These are phyloP conservation scores for Monosporascus sp. DNA, from an alignment of 2,329 filamentous ascomycete genomes.

Conservation along the genomic window DNA sequence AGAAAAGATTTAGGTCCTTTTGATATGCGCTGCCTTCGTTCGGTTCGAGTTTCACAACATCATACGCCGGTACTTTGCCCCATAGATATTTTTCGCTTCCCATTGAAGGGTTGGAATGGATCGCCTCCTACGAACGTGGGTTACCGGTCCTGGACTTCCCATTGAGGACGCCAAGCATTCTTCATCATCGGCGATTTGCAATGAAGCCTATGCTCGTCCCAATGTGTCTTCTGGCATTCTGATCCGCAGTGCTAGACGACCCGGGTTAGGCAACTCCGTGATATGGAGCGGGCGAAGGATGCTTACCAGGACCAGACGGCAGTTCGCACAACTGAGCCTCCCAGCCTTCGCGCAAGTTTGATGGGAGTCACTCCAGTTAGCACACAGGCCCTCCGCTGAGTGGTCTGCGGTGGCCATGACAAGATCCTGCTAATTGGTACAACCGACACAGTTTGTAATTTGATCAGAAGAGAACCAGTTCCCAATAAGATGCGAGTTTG, in stretches of 20 bases:
- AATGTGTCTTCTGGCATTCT: slow-evolving; percentile 5
- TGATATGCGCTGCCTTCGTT: slow-evolving; percentile 6
- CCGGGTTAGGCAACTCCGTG: no score
- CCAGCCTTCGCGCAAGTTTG: no score
- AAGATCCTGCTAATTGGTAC: no score
- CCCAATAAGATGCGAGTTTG: no score
- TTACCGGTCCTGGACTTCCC: slow-evolving; percentile 1
- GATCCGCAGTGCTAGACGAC: slow-evolving; percentile 2
- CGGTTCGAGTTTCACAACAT: slow-evolving; percentile 2
- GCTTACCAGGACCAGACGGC: no score
- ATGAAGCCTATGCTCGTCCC: slow-evolving; percentile 4
- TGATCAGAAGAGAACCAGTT: no score
- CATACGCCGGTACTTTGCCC: slow-evolving; percentile 7
- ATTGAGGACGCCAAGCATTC: slow-evolving; percentile 2
- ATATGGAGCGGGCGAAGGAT: no score
- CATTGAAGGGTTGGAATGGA: background rate
- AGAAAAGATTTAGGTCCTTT: slow-evolving; percentile 2
- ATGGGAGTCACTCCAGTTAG: no score
- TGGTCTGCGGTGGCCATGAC: no score
- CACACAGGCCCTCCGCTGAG: no score
- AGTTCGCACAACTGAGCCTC: no score
- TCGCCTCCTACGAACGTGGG: slow-evolving; percentile 3
- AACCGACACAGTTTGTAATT: no score
- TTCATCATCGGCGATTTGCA: slow-evolving; percentile 5
- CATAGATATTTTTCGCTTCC: slow-evolving; percentile 5